These are phyloP conservation scores for Annulohypoxylon stygium DNA, from an alignment of 495 filamentous ascomycete species.

Conservation along the genomic window DNA sequence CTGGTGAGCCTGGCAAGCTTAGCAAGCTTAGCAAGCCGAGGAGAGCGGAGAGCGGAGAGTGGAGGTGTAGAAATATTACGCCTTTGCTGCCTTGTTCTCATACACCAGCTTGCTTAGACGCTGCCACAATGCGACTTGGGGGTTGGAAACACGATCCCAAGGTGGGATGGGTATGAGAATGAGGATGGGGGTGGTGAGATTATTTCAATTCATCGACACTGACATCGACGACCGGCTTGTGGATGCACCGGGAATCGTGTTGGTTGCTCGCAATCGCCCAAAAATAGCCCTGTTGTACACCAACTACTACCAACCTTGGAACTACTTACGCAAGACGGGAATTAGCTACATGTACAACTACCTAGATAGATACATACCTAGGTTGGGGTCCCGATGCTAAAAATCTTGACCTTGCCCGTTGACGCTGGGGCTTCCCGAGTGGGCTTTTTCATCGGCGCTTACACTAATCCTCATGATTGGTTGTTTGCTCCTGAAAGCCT, in stretches of 20 bases:
- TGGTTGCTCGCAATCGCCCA: slow-evolving; percentile 10
- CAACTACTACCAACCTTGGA: no score
- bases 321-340: no score
- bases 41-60: no score
- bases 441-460: slow-evolving; percentile 43
- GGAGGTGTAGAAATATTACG: not conserved
- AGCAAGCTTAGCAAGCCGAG: no score
- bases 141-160: not conserved
- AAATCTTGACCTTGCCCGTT: slow-evolving; percentile 19
- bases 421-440: slow-evolving; percentile 26
- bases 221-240: not conserved
- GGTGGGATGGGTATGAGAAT: not conserved
- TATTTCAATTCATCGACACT: not conserved
- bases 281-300: slow-evolving; percentile 26
- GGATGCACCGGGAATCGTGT: slow-evolving; percentile 1
- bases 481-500: slow-evolving; percentile 20
- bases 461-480: slow-evolving; percentile 32
- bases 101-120: not conserved
- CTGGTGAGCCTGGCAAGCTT: no score
- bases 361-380: no score
- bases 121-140: slow-evolving; percentile 8
- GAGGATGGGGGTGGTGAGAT: not conserved
- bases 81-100: not conserved
- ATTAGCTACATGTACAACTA: no score
- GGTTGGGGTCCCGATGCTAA: slow-evolving; percentile 8